Conservation (phyloP, 192 early-diverging fungal genomes). For the Linnemannia elongata region DNA sequence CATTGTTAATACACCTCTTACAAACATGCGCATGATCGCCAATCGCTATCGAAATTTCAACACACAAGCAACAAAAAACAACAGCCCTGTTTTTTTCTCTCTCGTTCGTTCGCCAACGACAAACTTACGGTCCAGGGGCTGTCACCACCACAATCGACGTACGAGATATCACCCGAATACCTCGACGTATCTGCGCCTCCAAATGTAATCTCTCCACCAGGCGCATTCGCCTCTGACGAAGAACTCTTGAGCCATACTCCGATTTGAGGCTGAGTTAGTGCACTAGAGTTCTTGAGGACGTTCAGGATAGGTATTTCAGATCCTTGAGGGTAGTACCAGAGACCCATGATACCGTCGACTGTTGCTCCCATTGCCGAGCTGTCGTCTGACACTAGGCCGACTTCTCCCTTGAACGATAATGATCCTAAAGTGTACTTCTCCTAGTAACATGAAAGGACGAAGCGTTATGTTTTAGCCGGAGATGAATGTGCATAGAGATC, state of each 20-base stretch:
- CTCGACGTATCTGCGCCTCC: conserved; percentile 34
- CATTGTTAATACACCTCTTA: neutral
- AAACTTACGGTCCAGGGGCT: conserved; percentile 42
- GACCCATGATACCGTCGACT: conserved; percentile 45
- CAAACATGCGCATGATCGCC: neutral
- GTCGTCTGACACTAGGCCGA: conserved; percentile 16
- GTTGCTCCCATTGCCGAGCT: neutral
- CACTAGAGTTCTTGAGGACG: conserved; percentile 16
- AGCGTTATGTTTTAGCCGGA: neutral
- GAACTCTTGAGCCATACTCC: conserved; percentile 25
- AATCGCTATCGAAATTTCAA: neutral
- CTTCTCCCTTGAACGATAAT: conserved; percentile 13
- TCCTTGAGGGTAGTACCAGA: conserved; percentile 24
- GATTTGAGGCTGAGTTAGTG: conserved; percentile 19
- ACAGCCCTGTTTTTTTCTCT: neutral
- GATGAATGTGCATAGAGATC: neutral
- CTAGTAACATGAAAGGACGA: neutral
- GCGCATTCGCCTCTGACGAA: neutral
- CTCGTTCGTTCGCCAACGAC: neutral
- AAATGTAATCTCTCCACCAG: conserved; percentile 50
- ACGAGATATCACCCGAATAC: conserved; percentile 28
- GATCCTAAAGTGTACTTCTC: conserved; percentile 34
- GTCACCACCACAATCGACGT: conserved; percentile 18
- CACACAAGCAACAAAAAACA: neutral
- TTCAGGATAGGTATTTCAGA: conserved; percentile 30